phyloP scores from a whole-genome alignment of 2,329 filamentous ascomycete species.

The Dryadomyces quercus-mongolicae region DNA sequence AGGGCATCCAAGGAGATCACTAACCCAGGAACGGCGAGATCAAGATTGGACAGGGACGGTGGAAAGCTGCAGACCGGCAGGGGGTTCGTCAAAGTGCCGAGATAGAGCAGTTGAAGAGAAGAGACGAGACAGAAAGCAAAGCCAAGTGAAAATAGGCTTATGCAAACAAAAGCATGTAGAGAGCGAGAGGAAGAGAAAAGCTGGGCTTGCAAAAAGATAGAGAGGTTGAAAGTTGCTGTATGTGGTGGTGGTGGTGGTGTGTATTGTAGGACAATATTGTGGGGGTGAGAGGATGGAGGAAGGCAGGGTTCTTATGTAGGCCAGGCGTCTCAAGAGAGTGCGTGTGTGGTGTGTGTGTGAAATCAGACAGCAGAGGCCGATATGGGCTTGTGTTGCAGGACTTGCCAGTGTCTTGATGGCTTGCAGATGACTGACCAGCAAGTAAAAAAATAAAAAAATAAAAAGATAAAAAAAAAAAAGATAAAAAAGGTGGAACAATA shows the following conservation, averaged over 20 bases:
- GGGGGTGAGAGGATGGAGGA: conserved; percentile 9
- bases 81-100: neutral
- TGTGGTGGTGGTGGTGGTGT: neutral
- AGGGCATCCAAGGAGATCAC: neutral
- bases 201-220: neutral
- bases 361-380: conserved; percentile 10
- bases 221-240: conserved; percentile 8
- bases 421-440: neutral
- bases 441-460: neutral
- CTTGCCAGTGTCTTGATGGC: neutral
- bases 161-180: neutral
- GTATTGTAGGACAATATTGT: conserved; percentile 5
- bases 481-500: conserved; percentile 5
- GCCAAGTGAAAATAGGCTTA: neutral
- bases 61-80: neutral
- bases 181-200: neutral
- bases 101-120: neutral
- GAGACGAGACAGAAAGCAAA: neutral
- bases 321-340: conserved; percentile 14
- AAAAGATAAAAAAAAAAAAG: neutral
- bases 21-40: conserved; percentile 1
- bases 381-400: neutral
- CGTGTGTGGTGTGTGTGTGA: neutral
- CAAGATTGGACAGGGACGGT: neutral
- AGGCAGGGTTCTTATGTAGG: conserved; percentile 16